Percentiles rank a stretch among this genome's conserved stretches.
These are phyloP conservation scores for Naganishia antarctica DNA, from an alignment of 768 basidiomycete species.

Conservation along the genomic window DNA sequence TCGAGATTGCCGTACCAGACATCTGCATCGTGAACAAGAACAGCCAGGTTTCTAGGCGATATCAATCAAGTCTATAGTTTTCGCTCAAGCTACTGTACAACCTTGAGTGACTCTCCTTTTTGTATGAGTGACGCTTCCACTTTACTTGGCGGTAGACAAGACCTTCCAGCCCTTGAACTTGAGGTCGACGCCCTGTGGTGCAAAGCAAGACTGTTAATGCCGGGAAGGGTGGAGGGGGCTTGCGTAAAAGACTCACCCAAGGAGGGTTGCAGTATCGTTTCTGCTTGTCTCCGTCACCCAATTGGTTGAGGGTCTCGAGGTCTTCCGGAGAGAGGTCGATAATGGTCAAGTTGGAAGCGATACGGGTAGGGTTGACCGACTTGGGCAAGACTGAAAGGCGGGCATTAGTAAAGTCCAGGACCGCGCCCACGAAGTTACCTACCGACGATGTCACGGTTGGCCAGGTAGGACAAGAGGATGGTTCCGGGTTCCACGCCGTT, in stretches of 20 bases:
- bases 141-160: constrained; percentile 14
- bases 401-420: background rate
- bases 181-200: constrained; percentile 19
- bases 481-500: constrained; percentile 40
- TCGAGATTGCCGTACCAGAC: too few relatives aligned
- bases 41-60: too few relatives aligned
- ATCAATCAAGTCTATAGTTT: too few relatives aligned
- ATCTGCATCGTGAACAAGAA: too few relatives aligned
- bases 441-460: constrained; percentile 38
- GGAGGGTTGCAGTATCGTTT: constrained; percentile 39
- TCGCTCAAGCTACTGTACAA: too few relatives aligned
- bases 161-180: constrained; percentile 27
- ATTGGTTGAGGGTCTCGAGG: constrained; percentile 35
- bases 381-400: constrained; percentile 39
- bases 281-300: constrained; percentile 40
- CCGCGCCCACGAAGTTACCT: background rate
- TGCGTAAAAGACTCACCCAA: constrained; percentile 32
- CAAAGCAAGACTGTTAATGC: background rate
- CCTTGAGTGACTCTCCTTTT: background rate
- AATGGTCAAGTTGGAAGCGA: constrained; percentile 40
- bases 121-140: background rate
- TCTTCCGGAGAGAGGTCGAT: constrained; percentile 40
- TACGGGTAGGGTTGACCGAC: constrained; percentile 42
- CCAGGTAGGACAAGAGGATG: constrained; percentile 41
- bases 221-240: background rate